Evolutionary conservation across 371 early-diverging fungal genomes (phyloP), one percentile per base, ranked within the genome.

Genomic region (Mortierella sp.): DNA sequence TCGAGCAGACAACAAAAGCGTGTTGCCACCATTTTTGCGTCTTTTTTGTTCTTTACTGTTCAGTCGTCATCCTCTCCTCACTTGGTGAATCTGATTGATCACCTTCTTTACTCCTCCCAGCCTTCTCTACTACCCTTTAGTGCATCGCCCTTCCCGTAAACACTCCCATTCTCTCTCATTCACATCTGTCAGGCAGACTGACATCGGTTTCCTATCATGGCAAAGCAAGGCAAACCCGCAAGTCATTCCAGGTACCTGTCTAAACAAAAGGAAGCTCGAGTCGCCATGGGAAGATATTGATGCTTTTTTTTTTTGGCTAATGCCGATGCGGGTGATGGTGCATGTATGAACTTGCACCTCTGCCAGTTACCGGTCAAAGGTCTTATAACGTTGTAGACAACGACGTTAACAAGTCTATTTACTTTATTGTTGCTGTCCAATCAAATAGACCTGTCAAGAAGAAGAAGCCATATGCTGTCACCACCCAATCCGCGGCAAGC

Each of bases 11-110:
- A 58, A 58, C 58, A 58, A 60, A 60, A 16, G 14, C 9, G 48
- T 14, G 60, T 63, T 34, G 63, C 60, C 60, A 60, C 60, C 60
- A 60, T 60, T 63, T 60, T 60, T 60, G 60, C 60, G 16, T 54
- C 26, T 44, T 44, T 44, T 21, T 47, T 7, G 24, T 31, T 71
- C 16, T 38, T 14, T 34, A 31, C 58, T 47, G 31, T 31, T 72
- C 58, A 58, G 24, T 57, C 31, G 44, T 54, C 28, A 57, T 58
- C 58, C 50, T 19, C 72, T 44, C n/a, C 60, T 70, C 26, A 0
- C 26, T n/a, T 14, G 58, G 58, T 28, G 58, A 26, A 26, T 57
- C 0, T 57, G 21, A 11, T 26, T 63, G 34, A 63, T 63, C 63
- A 19, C 63, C 31, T 16, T 19, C 63, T 7, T 16, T 34, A 31